Conservation (phyloP, 768 basidiomycete species). For the Termitomyces titanicus region DNA sequence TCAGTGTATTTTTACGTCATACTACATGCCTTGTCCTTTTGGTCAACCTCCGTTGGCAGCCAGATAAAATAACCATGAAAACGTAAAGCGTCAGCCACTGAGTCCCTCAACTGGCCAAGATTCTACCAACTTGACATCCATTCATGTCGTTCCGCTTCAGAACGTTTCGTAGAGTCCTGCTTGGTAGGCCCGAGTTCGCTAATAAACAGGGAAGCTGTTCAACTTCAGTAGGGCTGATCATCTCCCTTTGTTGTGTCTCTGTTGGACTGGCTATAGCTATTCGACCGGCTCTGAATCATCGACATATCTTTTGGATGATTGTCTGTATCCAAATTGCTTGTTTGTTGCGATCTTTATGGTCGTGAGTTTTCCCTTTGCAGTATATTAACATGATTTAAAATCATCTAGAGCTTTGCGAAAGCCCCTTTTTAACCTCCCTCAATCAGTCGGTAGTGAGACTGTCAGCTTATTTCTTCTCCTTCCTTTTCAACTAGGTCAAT, state of each 20-base stretch:
- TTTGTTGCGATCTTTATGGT: constrained; percentile 28
- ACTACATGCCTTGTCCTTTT: no score
- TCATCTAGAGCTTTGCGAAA: constrained; percentile 29
- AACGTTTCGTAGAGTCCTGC: constrained; percentile 37
- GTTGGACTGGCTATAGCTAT: constrained; percentile 33
- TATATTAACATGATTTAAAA: constrained; percentile 1
- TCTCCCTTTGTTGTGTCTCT: constrained; percentile 29
- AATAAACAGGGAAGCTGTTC: not conserved
- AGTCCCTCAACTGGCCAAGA: not conserved
- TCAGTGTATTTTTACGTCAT: not conserved
- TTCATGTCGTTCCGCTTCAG: constrained; percentile 42
- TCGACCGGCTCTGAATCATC: constrained; percentile 28
- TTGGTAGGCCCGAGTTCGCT: constrained; percentile 22
- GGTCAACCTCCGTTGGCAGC: not conserved
- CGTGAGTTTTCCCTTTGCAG: constrained; percentile 24
- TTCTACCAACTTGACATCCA: not conserved
- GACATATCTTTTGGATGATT: constrained; percentile 36
- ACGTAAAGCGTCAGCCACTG: constrained; percentile 2
- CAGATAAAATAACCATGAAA: not conserved
- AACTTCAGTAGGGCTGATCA: constrained; percentile 26
- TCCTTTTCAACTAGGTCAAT: constrained; percentile 50
- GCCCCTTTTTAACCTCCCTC: constrained; percentile 26
- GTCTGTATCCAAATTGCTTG: constrained; percentile 32
- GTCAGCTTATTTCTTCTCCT: constrained; percentile 42
- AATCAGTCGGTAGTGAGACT: constrained; percentile 44